Evolutionary conservation across 2,329 filamentous ascomycete genomes (phyloP).

Genomic region (Alternaria ethzedia): DNA sequence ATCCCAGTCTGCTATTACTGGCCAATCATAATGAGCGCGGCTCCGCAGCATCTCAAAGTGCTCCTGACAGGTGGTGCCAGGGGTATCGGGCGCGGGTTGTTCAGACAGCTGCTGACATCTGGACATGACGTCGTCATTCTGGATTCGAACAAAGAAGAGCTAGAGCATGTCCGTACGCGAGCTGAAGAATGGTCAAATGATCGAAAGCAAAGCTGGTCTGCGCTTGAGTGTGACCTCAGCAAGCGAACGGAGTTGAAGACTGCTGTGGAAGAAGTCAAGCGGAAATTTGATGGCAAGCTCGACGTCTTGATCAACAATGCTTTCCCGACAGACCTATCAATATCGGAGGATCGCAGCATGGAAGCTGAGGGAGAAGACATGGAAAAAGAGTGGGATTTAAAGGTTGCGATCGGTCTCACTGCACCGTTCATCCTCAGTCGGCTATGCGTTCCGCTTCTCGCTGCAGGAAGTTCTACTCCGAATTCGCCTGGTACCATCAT

Average conservation of each 20-base stretch:
- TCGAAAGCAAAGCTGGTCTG: slow-evolving; percentile 21
- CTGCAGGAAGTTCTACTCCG: slow-evolving; percentile 20
- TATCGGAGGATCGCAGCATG: slow-evolving; percentile 34
- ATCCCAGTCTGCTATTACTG: not conserved
- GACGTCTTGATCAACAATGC: slow-evolving; percentile 48
- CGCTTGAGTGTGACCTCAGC: slow-evolving; percentile 49
- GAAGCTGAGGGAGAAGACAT: slow-evolving; percentile 40
- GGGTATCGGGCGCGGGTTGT: slow-evolving; percentile 56
- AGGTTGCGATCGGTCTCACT: slow-evolving; percentile 43
- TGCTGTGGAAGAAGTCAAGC: slow-evolving; percentile 45
- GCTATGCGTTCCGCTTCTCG: slow-evolving; percentile 40
- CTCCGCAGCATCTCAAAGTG: slow-evolving; percentile 28
- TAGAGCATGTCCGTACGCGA: slow-evolving; percentile 44
- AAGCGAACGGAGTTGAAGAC: slow-evolving; percentile 46
- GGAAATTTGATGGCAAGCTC: slow-evolving; percentile 43
- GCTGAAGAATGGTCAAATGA: slow-evolving; percentile 35
- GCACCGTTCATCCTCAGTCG: slow-evolving; percentile 42
- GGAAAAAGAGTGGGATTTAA: slow-evolving; percentile 44
- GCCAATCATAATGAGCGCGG: slow-evolving; percentile 1
- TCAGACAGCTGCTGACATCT: slow-evolving; percentile 50
- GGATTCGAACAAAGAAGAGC: slow-evolving; percentile 52
- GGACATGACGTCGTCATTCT: slow-evolving; percentile 57
- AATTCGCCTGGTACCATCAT: slow-evolving; percentile 46
- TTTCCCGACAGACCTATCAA: slow-evolving; percentile 36
- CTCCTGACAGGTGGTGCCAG: slow-evolving; percentile 53